Conservation (phyloP, 202 grass and related monocot species). For the Schoenoplectus tabernaemontani region DNA sequence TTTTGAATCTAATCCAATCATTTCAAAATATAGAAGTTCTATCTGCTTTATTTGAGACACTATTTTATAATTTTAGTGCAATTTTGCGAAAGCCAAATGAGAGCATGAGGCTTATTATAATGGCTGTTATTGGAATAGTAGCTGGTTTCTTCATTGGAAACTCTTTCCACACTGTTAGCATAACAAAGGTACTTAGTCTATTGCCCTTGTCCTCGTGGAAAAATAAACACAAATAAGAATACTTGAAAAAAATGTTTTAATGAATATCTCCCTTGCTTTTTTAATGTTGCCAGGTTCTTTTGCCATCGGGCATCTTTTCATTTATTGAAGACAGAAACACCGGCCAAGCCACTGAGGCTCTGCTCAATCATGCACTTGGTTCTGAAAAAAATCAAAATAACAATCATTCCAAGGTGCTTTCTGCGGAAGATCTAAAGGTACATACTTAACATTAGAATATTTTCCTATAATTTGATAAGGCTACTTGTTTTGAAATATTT, state of each 20-base stretch:
- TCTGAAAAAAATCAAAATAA: conserved; percentile 42
- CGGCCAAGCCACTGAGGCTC: conserved; percentile 46
- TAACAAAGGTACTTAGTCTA: conserved; percentile 56
- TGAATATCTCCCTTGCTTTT: not conserved
- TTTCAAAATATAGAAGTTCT: not conserved
- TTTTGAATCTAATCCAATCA: not conserved
- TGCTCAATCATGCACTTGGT: conserved; percentile 66
- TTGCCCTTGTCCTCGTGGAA: not conserved
- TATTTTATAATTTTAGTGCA: conserved; percentile 25
- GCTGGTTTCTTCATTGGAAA: conserved; percentile 84
- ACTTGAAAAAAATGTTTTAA: not conserved
- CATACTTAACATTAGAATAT: not conserved
- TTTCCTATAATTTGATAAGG: not conserved
- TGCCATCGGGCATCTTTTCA: conserved; percentile 60
- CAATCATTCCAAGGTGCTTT: conserved; percentile 47
- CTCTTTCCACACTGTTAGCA: conserved; percentile 62
- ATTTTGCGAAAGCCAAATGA: conserved; percentile 50
- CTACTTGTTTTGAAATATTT: not conserved
- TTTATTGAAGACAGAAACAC: conserved; percentile 73
- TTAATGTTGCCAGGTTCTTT: conserved; percentile 53
- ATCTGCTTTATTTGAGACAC: not conserved
- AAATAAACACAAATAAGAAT: not conserved
- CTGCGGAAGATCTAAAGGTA: conserved; percentile 54
- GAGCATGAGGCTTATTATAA: conserved; percentile 61
- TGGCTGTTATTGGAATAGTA: conserved; percentile 42